Percentiles rank a stretch among this genome's conserved stretches.
Conservation (phyloP, 163 green algal species). For the Coccomyxa subellipsoidea region DNA sequence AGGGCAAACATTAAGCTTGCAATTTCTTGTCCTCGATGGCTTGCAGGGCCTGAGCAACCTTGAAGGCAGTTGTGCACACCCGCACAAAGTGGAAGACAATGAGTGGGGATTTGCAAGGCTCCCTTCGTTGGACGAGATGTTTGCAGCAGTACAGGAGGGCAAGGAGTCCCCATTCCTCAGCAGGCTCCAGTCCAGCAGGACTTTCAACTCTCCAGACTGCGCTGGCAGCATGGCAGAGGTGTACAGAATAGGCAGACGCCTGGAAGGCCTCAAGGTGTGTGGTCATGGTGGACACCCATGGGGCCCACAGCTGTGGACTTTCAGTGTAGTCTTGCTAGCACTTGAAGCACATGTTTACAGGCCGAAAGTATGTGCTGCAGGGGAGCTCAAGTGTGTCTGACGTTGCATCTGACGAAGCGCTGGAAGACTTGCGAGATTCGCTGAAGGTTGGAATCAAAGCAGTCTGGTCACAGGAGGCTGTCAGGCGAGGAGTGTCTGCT, state of each 20-base stretch:
- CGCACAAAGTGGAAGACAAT: background rate
- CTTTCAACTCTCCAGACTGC: slow-evolving; percentile 33
- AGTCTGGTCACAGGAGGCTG: slow-evolving; percentile 37
- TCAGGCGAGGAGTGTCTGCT: slow-evolving; percentile 28
- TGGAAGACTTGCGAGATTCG: background rate
- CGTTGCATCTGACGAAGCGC: background rate
- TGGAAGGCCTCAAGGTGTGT: slow-evolving; percentile 10
- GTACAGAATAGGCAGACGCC: slow-evolving; percentile 11
- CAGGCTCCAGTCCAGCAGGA: slow-evolving; percentile 26
- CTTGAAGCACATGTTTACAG: too few species aligned
- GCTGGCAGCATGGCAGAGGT: slow-evolving; percentile 36
- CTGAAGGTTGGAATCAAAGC: slow-evolving; percentile 18
- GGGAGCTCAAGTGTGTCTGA: background rate
- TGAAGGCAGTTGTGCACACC: background rate
- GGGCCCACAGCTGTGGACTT: too few species aligned
- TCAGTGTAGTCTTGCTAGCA: too few species aligned
- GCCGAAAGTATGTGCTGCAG: background rate
- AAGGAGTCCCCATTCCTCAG: slow-evolving; percentile 4
- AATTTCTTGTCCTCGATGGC: too few species aligned
- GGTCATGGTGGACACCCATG: background rate
- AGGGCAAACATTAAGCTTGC: too few species aligned
- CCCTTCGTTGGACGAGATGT: background rate
- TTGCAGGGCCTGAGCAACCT: background rate
- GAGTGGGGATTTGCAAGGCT: slow-evolving; percentile 10
- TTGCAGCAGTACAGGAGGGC: background rate